phyloP scores from a whole-genome alignment of 208 protist genomes.

The Acanthamoeba rhysodes region DNA sequence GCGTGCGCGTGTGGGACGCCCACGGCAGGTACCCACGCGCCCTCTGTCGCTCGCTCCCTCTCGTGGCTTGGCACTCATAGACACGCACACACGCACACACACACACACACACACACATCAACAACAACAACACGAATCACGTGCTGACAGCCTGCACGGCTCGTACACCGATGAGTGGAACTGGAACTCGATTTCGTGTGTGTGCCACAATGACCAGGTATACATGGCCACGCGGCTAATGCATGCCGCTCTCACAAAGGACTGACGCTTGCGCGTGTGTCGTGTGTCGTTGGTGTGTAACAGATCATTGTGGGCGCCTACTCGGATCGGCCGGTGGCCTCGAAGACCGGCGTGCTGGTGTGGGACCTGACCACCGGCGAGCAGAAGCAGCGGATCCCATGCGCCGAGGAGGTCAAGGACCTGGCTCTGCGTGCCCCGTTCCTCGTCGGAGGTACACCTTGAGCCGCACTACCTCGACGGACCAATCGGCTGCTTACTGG shows the following conservation, averaged over 20 bases:
- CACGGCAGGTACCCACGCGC: neutral
- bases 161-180: constrained; percentile 4
- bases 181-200: constrained; percentile 20
- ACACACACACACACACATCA: no score
- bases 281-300: no score
- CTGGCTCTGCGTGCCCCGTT: neutral
- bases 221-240: no score
- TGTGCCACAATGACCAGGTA: neutral
- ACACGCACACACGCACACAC: no score
- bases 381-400: neutral
- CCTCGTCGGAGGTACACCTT: neutral
- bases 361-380: constrained; percentile 17
- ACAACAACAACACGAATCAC: no score
- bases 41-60: neutral
- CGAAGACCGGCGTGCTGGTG: neutral
- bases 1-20: constrained; percentile 19
- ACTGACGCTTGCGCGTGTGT: no score
- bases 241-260: no score
- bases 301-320: neutral
- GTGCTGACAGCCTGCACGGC: neutral
- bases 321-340: neutral
- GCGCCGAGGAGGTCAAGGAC: neutral
- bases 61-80: no score
- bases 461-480: no score
- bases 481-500: no score